A percentile compares a stretch with the other conserved stretches of the same genome.
These are phyloP conservation scores for Leccinum disarticulatum DNA, from an alignment of 768 basidiomycete species.

Conservation along the genomic window DNA sequence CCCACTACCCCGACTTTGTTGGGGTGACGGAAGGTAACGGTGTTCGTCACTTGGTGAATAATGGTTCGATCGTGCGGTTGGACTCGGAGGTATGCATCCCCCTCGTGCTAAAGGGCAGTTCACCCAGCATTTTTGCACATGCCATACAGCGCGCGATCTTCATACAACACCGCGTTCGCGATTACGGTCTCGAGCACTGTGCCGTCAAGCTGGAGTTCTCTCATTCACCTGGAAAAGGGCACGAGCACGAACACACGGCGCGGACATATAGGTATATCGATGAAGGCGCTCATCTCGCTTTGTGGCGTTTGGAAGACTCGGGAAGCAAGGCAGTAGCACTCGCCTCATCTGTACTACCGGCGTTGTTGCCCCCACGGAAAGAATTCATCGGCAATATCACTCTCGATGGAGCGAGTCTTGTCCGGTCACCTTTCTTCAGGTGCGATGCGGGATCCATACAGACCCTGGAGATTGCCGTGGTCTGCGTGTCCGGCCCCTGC, in stretches of 20 bases:
- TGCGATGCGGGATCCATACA: slow-evolving; percentile 19
- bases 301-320: slow-evolving; percentile 20
- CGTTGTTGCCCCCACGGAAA: slow-evolving; percentile 7
- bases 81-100: slow-evolving; percentile 15
- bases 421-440: slow-evolving; percentile 13
- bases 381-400: slow-evolving; percentile 21
- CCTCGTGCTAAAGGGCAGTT: not conserved
- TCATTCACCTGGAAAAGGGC: not conserved
- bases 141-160: slow-evolving; percentile 15
- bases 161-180: slow-evolving; percentile 26
- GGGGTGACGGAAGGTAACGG: slow-evolving; percentile 11
- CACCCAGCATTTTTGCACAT: not conserved
- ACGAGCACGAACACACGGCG: slow-evolving; percentile 1
- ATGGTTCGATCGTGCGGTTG: slow-evolving; percentile 23
- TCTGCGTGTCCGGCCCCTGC: slow-evolving; percentile 22
- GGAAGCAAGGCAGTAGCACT: slow-evolving; percentile 7
- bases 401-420: slow-evolving; percentile 7
- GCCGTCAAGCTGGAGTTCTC: slow-evolving; percentile 13
- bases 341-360: slow-evolving; percentile 11
- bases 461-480: slow-evolving; percentile 23
- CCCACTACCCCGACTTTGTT: slow-evolving; percentile 23
- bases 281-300: slow-evolving; percentile 12
- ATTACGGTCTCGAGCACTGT: slow-evolving; percentile 26
- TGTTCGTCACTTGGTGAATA: slow-evolving; percentile 14
- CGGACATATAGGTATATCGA: slow-evolving; percentile 19